phyloP scores from a whole-genome alignment of 2,329 filamentous ascomycete genomes.

The Aspergillus sp. region DNA sequence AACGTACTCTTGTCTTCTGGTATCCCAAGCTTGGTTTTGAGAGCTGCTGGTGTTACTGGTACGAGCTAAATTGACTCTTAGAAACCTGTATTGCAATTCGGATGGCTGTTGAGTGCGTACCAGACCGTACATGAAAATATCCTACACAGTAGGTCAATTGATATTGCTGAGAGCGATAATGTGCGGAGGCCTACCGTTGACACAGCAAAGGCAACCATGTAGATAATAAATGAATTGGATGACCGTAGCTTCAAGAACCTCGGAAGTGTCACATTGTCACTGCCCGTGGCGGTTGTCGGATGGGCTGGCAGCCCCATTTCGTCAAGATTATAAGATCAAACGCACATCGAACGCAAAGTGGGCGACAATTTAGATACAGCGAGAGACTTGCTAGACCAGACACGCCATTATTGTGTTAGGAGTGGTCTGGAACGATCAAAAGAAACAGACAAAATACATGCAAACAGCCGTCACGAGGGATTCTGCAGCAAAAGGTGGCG shows the following conservation, averaged over 20 bases:
- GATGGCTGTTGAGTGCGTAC: slow-evolving; percentile 23
- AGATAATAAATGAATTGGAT: slow-evolving; percentile 37
- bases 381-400: no score
- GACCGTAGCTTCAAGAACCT: not conserved
- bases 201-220: slow-evolving; percentile 44
- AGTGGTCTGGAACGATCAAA: no score
- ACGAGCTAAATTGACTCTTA: slow-evolving; percentile 53
- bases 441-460: no score
- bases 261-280: not conserved
- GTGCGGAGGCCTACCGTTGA: slow-evolving; percentile 39
- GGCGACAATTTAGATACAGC: no score
- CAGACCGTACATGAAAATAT: slow-evolving; percentile 47
- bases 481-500: no score
- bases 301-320: no score
- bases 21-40: slow-evolving; percentile 58
- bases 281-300: no score
- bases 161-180: not conserved
- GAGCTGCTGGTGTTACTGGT: slow-evolving; percentile 72
- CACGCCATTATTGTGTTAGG: no score
- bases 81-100: not conserved
- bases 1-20: slow-evolving; percentile 27
- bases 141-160: slow-evolving; percentile 27
- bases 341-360: no score
- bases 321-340: no score
- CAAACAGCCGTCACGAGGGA: no score